A percentile compares a stretch with the other conserved stretches of the same genome.
Evolutionary conservation across 495 filamentous ascomycete species (phyloP).

Genomic region (Bacidia rubella): DNA sequence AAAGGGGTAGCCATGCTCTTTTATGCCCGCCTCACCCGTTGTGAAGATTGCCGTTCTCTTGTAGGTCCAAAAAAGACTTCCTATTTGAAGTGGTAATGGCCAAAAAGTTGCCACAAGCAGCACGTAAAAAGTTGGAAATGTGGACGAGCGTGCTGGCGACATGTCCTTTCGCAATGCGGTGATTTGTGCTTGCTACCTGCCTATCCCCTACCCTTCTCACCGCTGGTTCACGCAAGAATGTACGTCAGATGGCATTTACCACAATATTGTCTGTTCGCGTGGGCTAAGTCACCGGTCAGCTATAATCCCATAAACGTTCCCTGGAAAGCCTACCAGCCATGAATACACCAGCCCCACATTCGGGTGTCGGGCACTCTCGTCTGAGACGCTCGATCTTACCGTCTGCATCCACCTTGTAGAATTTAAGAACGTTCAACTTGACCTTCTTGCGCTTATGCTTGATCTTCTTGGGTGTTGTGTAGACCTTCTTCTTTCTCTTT

Average conservation of each 20-base stretch:
- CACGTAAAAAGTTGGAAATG: neutral
- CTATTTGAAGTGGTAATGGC: no score
- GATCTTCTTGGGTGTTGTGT: conserved; percentile 99
- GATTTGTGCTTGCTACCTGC: no score
- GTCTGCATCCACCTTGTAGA: conserved; percentile 99
- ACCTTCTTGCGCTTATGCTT: conserved; percentile 99
- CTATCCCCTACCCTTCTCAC: no score
- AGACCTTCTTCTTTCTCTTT: conserved; percentile 99
- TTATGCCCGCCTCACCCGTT: no score
- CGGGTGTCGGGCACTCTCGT: conserved; percentile 86
- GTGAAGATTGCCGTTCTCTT: no score
- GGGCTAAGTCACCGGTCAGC: conserved; percentile 19
- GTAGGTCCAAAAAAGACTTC: no score
- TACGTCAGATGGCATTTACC: conserved; percentile 99
- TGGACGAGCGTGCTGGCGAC: no score
- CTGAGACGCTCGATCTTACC: conserved; percentile 99
- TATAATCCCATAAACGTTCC: neutral
- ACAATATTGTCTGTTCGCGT: conserved; percentile 99
- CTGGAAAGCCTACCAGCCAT: conserved; percentile 52
- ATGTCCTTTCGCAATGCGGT: no score
- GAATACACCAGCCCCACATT: conserved; percentile 99
- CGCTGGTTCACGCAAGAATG: no score
- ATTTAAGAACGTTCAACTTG: conserved; percentile 99
- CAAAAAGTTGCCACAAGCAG: neutral
- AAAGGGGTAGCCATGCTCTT: conserved; percentile 37